Evolutionary conservation across 73 alveolate genomes (phyloP).

Genomic region (Tetrahymena malaccensis): DNA sequence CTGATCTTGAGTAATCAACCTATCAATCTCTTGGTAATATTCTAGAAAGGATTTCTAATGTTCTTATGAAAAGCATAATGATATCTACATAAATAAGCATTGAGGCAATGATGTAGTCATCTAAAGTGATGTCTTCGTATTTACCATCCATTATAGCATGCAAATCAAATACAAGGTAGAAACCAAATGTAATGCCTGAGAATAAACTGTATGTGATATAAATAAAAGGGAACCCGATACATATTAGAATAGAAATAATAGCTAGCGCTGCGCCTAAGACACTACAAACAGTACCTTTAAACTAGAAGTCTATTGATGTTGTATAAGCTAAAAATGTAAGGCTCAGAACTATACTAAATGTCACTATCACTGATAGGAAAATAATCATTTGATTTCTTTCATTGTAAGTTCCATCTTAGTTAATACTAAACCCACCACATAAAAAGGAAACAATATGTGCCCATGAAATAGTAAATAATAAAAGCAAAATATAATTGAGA

Average conservation of each 20-base stretch:
- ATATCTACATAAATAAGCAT: background rate
- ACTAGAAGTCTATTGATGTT: background rate
- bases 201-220: background rate
- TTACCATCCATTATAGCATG: background rate
- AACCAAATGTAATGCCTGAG: background rate
- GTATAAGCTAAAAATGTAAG: background rate
- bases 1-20: background rate
- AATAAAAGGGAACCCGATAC: background rate
- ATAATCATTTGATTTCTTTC: background rate
- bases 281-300: background rate
- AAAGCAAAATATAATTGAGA: background rate
- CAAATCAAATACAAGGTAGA: background rate
- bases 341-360: background rate
- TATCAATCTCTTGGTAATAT: background rate
- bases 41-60: background rate
- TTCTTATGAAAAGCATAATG: background rate
- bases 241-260: background rate
- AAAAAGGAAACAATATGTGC: background rate
- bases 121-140: background rate
- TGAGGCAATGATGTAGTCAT: background rate
- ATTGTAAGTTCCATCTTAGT: background rate
- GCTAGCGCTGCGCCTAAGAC: background rate
- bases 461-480: background rate
- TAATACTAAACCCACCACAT: background rate
- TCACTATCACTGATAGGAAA: background rate